phyloP scores from a whole-genome alignment of 305 asterid species.

The Fraxinus platypoda region DNA sequence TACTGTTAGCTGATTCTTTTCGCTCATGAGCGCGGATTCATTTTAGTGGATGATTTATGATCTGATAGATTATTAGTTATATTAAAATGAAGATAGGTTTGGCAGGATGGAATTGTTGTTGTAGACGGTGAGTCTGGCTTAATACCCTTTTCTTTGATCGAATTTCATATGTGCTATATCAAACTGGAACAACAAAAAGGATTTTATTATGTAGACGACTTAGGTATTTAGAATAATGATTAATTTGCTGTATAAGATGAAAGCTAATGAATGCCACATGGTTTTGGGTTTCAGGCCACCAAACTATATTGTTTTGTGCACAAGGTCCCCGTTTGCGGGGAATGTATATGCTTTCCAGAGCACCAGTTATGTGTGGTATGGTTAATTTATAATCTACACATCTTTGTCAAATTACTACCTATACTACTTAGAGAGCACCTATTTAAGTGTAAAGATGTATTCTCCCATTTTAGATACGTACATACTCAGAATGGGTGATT shows the following conservation, averaged over 20 bases:
- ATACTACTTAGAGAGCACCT: background rate
- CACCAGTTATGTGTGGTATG: slow-evolving; percentile 96
- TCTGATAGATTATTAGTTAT: background rate
- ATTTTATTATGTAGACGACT: background rate
- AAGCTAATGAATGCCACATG: slow-evolving; percentile 14
- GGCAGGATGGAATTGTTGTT: background rate
- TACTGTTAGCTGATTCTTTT: background rate
- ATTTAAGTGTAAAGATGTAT: background rate
- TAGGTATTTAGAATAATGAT: background rate
- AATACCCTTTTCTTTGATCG: background rate
- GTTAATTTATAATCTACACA: slow-evolving; percentile 5
- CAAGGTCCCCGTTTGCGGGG: slow-evolving; percentile 96
- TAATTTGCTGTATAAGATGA: background rate
- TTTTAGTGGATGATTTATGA: background rate
- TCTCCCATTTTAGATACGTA: slow-evolving; percentile 51
- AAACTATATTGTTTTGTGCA: slow-evolving; percentile 95
- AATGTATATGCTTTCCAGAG: slow-evolving; percentile 90
- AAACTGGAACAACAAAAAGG: background rate
- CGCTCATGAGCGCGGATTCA: background rate
- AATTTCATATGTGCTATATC: background rate
- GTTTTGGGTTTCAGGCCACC: slow-evolving; percentile 67
- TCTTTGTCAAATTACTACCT: background rate
- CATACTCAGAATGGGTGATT: slow-evolving; percentile 97
- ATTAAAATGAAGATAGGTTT: background rate
- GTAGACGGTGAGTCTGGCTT: background rate